Conservation (phyloP, 148 eudicot genomes). For the Nepenthes gracilis region DNA sequence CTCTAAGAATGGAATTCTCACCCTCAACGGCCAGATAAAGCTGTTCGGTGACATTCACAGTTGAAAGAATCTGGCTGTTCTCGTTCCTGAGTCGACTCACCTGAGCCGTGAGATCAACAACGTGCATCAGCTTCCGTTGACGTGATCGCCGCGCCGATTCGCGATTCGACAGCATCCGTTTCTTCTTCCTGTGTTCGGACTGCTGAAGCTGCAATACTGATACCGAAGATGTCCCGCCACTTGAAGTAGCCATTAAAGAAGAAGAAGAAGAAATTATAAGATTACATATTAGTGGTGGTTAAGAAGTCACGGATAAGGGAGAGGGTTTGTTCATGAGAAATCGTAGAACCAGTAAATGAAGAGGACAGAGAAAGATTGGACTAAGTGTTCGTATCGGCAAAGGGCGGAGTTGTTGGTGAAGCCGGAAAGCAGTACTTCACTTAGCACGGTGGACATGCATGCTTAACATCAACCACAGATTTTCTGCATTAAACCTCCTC, state of each 20-base stretch:
- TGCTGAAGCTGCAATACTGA: conserved; percentile 15
- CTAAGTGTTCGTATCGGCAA: conserved; percentile 53
- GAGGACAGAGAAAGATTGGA: conserved; percentile 63
- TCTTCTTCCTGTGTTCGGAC: conserved; percentile 45
- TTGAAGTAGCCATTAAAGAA: conserved; percentile 13
- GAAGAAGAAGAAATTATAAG: neutral
- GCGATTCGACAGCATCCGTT: conserved; percentile 61
- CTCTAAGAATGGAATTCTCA: neutral
- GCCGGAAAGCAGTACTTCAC: conserved; percentile 74
- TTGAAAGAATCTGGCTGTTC: conserved; percentile 25
- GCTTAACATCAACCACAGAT: conserved; percentile 19
- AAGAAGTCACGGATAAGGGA: neutral
- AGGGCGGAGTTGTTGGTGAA: conserved; percentile 50
- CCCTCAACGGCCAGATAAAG: neutral
- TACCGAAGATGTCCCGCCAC: conserved; percentile 15
- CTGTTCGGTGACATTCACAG: conserved; percentile 25
- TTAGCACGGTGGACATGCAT: conserved; percentile 58
- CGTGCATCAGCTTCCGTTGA: conserved; percentile 44
- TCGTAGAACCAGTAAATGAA: conserved; percentile 90
- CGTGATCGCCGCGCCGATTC: conserved; percentile 68
- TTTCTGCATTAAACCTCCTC: too few species aligned
- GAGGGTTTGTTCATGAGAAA: conserved; percentile 35
- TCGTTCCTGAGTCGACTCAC: conserved; percentile 23
- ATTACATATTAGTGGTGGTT: neutral
- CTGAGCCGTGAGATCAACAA: conserved; percentile 36